Conservation (phyloP, 2,329 filamentous ascomycete species). For the Monosporascus sp. region DNA sequence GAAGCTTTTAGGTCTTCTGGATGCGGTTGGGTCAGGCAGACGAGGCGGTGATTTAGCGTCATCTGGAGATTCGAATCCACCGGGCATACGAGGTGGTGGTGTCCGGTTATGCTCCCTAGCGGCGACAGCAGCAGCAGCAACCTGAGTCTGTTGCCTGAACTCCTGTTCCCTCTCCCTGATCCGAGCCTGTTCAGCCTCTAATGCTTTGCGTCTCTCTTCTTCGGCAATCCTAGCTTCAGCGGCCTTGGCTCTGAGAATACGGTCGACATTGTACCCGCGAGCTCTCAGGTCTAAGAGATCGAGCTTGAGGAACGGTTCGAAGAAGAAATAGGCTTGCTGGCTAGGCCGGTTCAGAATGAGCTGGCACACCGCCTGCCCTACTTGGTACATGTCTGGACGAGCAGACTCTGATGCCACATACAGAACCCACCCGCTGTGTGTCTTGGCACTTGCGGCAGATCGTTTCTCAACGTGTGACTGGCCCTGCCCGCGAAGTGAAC, state of each 20-base stretch:
- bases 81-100: constrained; percentile 61
- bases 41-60: constrained; percentile 16
- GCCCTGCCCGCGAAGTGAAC: constrained; percentile 66
- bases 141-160: constrained; percentile 42
- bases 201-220: constrained; percentile 67
- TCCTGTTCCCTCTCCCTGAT: constrained; percentile 52
- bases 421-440: constrained; percentile 55
- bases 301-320: constrained; percentile 85
- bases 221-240: constrained; percentile 85
- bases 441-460: constrained; percentile 62
- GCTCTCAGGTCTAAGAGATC: constrained; percentile 75
- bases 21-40: constrained; percentile 30
- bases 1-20: constrained; percentile 48
- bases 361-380: constrained; percentile 80
- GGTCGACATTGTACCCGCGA: constrained; percentile 93
- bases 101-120: constrained; percentile 35
- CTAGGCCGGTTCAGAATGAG: constrained; percentile 76
- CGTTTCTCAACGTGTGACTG: constrained; percentile 69
- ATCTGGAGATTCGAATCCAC: constrained; percentile 50
- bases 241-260: constrained; percentile 82
- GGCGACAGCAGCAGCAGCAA: constrained; percentile 29
- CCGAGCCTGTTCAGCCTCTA: constrained; percentile 66
- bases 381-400: constrained; percentile 80
- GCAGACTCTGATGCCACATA: constrained; percentile 62
- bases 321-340: constrained; percentile 81